These are phyloP conservation scores for Paraglomus occultum DNA, from an alignment of 192 early-diverging fungal species.

Conservation along the genomic window DNA sequence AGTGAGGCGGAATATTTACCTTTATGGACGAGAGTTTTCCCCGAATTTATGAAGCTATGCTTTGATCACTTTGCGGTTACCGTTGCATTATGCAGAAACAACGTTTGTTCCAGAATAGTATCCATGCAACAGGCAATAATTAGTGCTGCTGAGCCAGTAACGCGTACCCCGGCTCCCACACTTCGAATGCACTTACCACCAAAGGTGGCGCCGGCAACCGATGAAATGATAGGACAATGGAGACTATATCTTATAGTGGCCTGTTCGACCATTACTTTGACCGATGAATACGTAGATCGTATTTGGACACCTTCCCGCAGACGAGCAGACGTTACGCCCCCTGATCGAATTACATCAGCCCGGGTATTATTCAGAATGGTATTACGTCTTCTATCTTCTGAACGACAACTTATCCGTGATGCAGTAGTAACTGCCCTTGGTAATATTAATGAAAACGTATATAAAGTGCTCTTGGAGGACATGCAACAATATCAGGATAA, in stretches of 20 bases:
- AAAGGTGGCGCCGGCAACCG: constrained; percentile 42
- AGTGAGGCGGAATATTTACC: not conserved
- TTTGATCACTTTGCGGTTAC: constrained; percentile 52
- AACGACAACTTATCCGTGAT: constrained; percentile 64
- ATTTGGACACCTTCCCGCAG: constrained; percentile 14
- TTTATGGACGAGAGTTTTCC: constrained; percentile 73
- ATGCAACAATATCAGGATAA: constrained; percentile 56
- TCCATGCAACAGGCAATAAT: constrained; percentile 60
- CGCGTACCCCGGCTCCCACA: constrained; percentile 46
- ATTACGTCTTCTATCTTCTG: constrained; percentile 64
- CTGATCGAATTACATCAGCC: constrained; percentile 51
- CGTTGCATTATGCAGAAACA: constrained; percentile 49
- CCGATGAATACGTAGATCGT: constrained; percentile 25
- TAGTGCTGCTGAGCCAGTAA: constrained; percentile 49
- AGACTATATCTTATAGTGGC: constrained; percentile 68
- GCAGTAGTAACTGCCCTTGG: constrained; percentile 65
- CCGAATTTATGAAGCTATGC: constrained; percentile 60
- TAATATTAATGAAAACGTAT: constrained; percentile 60
- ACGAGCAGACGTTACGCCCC: constrained; percentile 35
- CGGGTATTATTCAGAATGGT: constrained; percentile 64
- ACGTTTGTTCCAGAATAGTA: constrained; percentile 62
- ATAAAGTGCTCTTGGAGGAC: constrained; percentile 66
- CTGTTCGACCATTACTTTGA: constrained; percentile 59
- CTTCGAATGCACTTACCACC: constrained; percentile 45
- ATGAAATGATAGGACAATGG: constrained; percentile 76